Percentiles rank a stretch among this genome's conserved stretches.
Evolutionary conservation across 306 rosid genomes (phyloP).

Genomic region (Cicer arietinum): DNA sequence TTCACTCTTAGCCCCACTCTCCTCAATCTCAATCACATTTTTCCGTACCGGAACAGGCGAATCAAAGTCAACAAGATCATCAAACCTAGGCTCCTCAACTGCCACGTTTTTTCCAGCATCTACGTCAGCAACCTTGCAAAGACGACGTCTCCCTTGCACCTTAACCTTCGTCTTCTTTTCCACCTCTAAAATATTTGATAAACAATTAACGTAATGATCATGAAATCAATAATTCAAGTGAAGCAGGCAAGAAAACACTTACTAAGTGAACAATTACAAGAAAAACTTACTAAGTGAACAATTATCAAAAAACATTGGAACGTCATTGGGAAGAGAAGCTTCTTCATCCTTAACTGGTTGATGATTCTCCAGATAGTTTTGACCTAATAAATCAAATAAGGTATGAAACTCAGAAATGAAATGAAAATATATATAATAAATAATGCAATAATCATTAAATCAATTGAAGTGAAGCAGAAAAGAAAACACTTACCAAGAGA

Average conservation of each 20-base stretch:
- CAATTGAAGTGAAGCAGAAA: conserved; percentile 16
- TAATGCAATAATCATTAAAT: neutral
- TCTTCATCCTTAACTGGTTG: conserved; percentile 44
- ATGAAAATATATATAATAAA: neutral
- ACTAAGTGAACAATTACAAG: conserved; percentile 45
- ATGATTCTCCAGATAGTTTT: conserved; percentile 28
- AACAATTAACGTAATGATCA: neutral
- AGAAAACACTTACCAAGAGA: conserved; percentile 32
- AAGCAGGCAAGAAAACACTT: conserved; percentile 12
- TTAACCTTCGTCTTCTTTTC: conserved; percentile 63
- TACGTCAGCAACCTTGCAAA: conserved; percentile 64
- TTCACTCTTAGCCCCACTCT: conserved; percentile 59
- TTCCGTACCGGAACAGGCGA: conserved; percentile 51
- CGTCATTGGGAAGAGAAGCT: conserved; percentile 27
- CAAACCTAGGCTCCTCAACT: conserved; percentile 48
- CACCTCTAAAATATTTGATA: conserved; percentile 44
- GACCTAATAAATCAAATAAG: conserved; percentile 34
- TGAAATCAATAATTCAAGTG: neutral
- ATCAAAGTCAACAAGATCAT: conserved; percentile 58
- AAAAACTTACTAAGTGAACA: conserved; percentile 36
- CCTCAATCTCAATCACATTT: conserved; percentile 34
- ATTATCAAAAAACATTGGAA: conserved; percentile 35
- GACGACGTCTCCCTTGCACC: conserved; percentile 78
- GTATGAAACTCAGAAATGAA: conserved; percentile 1
- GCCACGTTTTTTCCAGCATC: conserved; percentile 38